Conservation (phyloP, 129 eudicot species). For the Gnaphalium uliginosum region DNA sequence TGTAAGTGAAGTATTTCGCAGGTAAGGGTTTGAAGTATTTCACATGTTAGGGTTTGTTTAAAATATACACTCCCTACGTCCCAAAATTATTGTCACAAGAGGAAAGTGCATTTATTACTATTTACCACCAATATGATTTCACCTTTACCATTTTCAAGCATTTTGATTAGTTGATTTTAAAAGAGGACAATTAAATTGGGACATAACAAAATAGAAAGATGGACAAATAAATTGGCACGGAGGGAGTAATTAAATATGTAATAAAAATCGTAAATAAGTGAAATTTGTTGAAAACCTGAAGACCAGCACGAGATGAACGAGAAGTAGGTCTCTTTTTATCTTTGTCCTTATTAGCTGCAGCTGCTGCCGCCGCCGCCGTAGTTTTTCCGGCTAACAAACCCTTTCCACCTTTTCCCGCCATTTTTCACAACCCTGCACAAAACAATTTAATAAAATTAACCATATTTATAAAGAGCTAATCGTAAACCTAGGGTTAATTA, state of each 20-base stretch:
- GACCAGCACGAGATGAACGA: slow-evolving; percentile 4
- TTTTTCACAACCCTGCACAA: background rate
- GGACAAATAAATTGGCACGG: no score
- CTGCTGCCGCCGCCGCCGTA: slow-evolving; percentile 6
- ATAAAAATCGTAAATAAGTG: background rate
- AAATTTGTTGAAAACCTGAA: background rate
- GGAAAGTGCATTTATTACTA: no score
- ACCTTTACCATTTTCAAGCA: no score
- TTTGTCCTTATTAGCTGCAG: slow-evolving; percentile 12
- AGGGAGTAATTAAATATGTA: no score
- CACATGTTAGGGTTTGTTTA: no score
- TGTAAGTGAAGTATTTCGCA: background rate
- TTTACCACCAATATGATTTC: no score
- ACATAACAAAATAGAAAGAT: no score
- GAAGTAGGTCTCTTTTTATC: slow-evolving; percentile 9
- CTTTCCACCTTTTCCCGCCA: slow-evolving; percentile 20
- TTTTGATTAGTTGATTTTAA: no score
- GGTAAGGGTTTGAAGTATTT: background rate
- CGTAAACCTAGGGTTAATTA: background rate
- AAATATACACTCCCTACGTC: no score
- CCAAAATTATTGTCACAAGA: no score
- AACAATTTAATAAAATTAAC: background rate
- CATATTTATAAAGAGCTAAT: no score
- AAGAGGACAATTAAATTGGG: no score
- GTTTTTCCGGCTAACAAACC: slow-evolving; percentile 19